Evolutionary conservation across 2,329 filamentous ascomycete genomes (phyloP).

Genomic region (Aspergillus pseudoviridinutans): DNA sequence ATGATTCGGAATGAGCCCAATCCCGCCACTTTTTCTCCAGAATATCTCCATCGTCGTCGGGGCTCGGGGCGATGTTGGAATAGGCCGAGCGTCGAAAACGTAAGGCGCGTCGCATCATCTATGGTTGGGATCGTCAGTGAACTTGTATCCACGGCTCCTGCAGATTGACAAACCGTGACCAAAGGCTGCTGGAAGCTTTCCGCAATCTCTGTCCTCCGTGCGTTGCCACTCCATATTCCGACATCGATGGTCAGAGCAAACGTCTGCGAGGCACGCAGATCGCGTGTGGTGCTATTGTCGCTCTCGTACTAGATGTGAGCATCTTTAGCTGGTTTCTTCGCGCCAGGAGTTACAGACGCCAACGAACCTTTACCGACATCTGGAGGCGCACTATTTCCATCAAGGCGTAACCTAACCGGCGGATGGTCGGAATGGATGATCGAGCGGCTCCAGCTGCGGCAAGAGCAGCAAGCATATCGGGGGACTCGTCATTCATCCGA

Average conservation of each 20-base stretch:
- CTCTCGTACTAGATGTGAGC: slow-evolving; percentile 19
- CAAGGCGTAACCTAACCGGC: slow-evolving; percentile 41
- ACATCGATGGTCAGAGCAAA: slow-evolving; percentile 50
- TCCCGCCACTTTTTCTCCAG: slow-evolving; percentile 62
- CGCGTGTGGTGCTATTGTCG: slow-evolving; percentile 50
- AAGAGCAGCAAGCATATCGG: slow-evolving; percentile 37
- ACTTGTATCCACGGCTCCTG: not conserved
- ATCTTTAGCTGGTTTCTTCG: not conserved
- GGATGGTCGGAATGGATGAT: slow-evolving; percentile 35
- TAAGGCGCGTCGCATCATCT: slow-evolving; percentile 55
- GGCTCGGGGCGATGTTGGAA: slow-evolving; percentile 47
- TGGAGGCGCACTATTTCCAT: slow-evolving; percentile 37
- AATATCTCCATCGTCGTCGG: slow-evolving; percentile 53
- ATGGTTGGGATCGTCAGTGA: not conserved
- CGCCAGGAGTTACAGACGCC: slow-evolving; percentile 41
- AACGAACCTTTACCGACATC: slow-evolving; percentile 58
- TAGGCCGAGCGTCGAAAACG: slow-evolving; percentile 57
- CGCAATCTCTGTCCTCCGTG: slow-evolving; percentile 56
- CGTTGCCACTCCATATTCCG: slow-evolving; percentile 57
- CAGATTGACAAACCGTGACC: slow-evolving; percentile 37
- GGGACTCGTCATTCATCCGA: slow-evolving; percentile 31
- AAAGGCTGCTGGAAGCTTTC: slow-evolving; percentile 55
- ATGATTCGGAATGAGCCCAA: slow-evolving; percentile 64
- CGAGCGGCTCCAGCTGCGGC: slow-evolving; percentile 36
- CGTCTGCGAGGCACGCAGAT: slow-evolving; percentile 50